Percentiles rank a stretch among this genome's conserved stretches.
Conservation (phyloP, 257 asterid species). For the Solanum chiquidenum region DNA sequence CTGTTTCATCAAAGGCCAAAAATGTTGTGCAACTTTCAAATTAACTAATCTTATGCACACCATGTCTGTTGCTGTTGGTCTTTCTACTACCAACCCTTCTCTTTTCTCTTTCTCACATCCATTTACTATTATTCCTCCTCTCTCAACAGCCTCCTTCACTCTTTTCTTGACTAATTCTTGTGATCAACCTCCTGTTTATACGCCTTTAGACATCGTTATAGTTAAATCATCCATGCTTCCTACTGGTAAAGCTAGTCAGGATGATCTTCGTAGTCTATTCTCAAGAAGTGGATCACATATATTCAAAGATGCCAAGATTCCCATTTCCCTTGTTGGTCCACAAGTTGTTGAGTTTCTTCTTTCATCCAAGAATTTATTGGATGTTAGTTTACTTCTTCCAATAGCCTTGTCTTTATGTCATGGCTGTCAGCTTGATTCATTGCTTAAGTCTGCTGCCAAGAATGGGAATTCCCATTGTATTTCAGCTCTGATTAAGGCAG, state of each 20-base stretch:
- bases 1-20: conserved; percentile 33
- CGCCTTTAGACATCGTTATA: conserved; percentile 31
- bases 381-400: conserved; percentile 18
- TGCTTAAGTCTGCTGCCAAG: conserved; percentile 33
- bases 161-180: conserved; percentile 19
- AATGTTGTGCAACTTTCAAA: conserved; percentile 39
- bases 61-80: conserved; percentile 70
- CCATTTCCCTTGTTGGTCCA: conserved; percentile 43
- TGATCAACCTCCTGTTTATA: conserved; percentile 42
- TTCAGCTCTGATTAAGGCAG: conserved; percentile 43
- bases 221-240: conserved; percentile 71
- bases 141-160: conserved; percentile 38
- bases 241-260: conserved; percentile 58
- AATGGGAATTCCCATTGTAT: conserved; percentile 28
- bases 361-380: conserved; percentile 17
- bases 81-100: conserved; percentile 44
- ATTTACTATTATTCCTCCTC: conserved; percentile 52
- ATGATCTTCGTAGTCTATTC: conserved; percentile 52
- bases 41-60: conserved; percentile 76
- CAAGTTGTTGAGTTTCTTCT: conserved; percentile 49
- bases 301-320: conserved; percentile 56
- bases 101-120: conserved; percentile 35
- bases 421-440: conserved; percentile 25
- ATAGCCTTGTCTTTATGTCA: conserved; percentile 46
- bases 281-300: conserved; percentile 55